A percentile compares a stretch with the other conserved stretches of the same genome.
Evolutionary conservation across 106 monocot species (phyloP).

Genomic region (Phalaenopsis equestris): DNA sequence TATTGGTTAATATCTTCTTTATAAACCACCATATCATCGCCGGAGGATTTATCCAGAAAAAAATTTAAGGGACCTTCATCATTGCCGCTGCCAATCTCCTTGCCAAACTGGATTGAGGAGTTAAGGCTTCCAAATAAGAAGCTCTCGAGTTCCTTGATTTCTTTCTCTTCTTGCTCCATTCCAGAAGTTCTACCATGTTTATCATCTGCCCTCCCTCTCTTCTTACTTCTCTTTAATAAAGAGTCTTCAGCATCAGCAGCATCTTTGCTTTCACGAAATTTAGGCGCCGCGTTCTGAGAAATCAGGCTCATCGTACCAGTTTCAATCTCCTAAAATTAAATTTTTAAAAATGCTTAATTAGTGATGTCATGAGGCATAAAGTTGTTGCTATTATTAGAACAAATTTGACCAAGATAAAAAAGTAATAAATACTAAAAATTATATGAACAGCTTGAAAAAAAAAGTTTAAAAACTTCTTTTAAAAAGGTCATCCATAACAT

Average conservation of each 20-base stretch:
- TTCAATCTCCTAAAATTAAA: background rate
- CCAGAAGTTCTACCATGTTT: conserved; percentile 4
- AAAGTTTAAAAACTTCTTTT: no score
- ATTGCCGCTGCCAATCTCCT: conserved; percentile 25
- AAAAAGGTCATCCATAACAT: no score
- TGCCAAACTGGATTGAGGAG: conserved; percentile 45
- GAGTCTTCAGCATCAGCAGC: background rate
- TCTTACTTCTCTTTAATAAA: conserved; percentile 29
- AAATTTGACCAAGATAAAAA: no score
- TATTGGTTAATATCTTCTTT: conserved; percentile 18
- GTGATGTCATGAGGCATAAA: background rate
- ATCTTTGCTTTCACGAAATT: background rate
- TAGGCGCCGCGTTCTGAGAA: conserved; percentile 20
- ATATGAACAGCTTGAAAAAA: no score
- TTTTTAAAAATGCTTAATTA: background rate
- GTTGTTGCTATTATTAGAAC: background rate
- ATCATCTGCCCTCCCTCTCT: conserved; percentile 2
- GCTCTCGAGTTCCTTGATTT: conserved; percentile 59
- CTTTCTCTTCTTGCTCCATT: conserved; percentile 30
- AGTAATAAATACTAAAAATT: no score
- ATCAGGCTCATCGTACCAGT: conserved; percentile 28
- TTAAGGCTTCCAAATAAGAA: conserved; percentile 59
- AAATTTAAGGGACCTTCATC: conserved; percentile 17
- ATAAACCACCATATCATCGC: conserved; percentile 23
- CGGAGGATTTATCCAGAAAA: conserved; percentile 41